These are phyloP conservation scores for Kluyveromyces sp. DNA, from an alignment of 1,139 yeast genomes.

Conservation along the genomic window DNA sequence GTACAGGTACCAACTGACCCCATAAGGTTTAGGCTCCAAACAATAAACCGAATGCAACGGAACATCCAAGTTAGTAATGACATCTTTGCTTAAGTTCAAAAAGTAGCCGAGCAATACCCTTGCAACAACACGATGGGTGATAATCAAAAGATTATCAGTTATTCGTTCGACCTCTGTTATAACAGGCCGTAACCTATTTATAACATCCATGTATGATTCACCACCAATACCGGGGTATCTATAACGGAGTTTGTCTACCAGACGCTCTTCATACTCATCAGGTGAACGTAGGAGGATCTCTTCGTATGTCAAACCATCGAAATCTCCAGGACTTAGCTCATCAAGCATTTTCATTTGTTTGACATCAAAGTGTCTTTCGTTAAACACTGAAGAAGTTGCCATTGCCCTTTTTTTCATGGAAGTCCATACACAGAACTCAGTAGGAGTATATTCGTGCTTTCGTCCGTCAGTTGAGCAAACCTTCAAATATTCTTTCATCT, in stretches of 20 bases:
- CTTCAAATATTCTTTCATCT: slow-evolving; percentile 34
- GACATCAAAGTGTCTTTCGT: slow-evolving; percentile 65
- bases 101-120: slow-evolving; percentile 84
- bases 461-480: slow-evolving; percentile 18
- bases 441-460: slow-evolving; percentile 22
- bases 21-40: slow-evolving; percentile 89
- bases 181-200: slow-evolving; percentile 80
- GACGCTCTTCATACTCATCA: slow-evolving; percentile 68
- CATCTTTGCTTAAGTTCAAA: slow-evolving; percentile 72
- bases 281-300: slow-evolving; percentile 70
- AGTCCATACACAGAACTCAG: slow-evolving; percentile 88
- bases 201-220: slow-evolving; percentile 88
- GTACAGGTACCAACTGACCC: slow-evolving; percentile 85
- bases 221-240: slow-evolving; percentile 98
- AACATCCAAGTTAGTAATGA: slow-evolving; percentile 84
- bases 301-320: slow-evolving; percentile 85
- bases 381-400: slow-evolving; percentile 70
- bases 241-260: slow-evolving; percentile 69
- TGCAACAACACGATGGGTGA: slow-evolving; percentile 88
- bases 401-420: slow-evolving; percentile 75
- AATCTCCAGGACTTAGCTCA: slow-evolving; percentile 87
- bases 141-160: slow-evolving; percentile 73
- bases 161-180: slow-evolving; percentile 91
- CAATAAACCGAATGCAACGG: slow-evolving; percentile 88
- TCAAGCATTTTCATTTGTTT: slow-evolving; percentile 92